Evolutionary conservation across 768 basidiomycete species (phyloP), one percentile per base, ranked within the genome.

Genomic region (Pholiota conissans): DNA sequence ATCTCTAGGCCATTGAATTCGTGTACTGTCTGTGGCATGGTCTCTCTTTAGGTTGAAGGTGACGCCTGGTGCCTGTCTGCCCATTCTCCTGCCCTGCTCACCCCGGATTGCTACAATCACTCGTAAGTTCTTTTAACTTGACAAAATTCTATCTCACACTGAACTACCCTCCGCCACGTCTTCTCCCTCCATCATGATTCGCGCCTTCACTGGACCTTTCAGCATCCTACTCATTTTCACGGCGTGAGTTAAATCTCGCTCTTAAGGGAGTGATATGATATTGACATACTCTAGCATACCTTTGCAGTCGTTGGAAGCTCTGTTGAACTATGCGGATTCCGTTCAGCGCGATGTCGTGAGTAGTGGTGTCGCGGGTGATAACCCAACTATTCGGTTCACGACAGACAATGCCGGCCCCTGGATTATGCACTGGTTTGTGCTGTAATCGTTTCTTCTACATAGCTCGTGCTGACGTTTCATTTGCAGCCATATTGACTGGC

Each of bases 401-500:
- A 47, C 45, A 13, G 45, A 47, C 22, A 47, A 47, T 20, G 16
- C 45, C 5, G 45, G 30, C 30, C 30, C 45, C 16, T 13, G 20
- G 45, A 47, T 47, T 47, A 14, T 47, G 13, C 45, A 47, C 45
- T 47, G 45, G 45, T 18, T 8, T 47, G 16, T 18, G 22, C 13
- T 26, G 24, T n/a, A n/a, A n/a, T 29, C 5, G n/a, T 29, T 1
- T 16, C 28, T 14, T 20, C 5, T 20, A 47, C 13, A 6, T 32
- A 13, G 6, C 30, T 13, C 13, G 13, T 32, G 13, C 48, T 10
- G 24, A 57, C 24, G 37, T 22, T 30, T 30, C 27, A 14, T 42
- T n/a, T n/a, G 6, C 37, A 79, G 79, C 57, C 81, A 83, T 60
- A 83, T 83, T 54, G 80, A 83, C 52, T 83, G 79, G 73, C 83